phyloP scores from a whole-genome alignment of 176 grass and related monocot species.

The Oryza brachyantha region DNA sequence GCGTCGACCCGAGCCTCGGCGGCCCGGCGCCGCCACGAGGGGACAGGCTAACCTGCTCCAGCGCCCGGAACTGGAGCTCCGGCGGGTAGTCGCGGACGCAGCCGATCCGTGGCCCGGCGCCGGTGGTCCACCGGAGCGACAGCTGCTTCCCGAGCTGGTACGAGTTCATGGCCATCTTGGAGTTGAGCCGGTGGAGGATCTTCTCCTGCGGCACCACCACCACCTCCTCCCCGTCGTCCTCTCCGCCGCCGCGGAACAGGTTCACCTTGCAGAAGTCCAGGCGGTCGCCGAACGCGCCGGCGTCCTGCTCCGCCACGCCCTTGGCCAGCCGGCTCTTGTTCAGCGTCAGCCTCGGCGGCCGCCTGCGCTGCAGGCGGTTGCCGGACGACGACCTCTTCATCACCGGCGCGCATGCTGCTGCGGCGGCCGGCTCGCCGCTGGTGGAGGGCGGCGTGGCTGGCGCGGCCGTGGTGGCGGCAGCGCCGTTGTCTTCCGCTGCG shows the following conservation, averaged over 20 bases:
- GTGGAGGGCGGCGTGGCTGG: not conserved
- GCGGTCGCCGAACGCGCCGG: constrained; percentile 32
- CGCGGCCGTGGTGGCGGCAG: not conserved
- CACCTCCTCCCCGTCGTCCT: constrained; percentile 21
- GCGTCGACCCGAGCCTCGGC: constrained; percentile 30
- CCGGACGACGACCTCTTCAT: constrained; percentile 48
- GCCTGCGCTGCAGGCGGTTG: constrained; percentile 41
- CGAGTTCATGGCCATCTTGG: constrained; percentile 62
- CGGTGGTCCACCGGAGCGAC: constrained; percentile 74
- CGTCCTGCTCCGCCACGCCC: constrained; percentile 26
- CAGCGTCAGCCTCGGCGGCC: constrained; percentile 35
- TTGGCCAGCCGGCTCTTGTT: constrained; percentile 14
- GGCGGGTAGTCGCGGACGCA: constrained; percentile 87
- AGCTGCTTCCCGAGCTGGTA: constrained; percentile 93
- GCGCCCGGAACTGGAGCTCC: constrained; percentile 64
- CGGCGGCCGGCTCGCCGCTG: not conserved
- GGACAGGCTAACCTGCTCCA: constrained; percentile 82
- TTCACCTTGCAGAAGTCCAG: constrained; percentile 59
- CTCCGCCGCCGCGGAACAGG: constrained; percentile 41
- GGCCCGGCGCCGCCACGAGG: constrained; percentile 31
- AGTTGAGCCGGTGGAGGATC: constrained; percentile 84
- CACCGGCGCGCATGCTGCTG: not conserved
- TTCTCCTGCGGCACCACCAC: constrained; percentile 49
- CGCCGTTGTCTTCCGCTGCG: not conserved
- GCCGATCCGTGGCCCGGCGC: constrained; percentile 72